A percentile compares a stretch with the other conserved stretches of the same genome.
phyloP scores from a whole-genome alignment of 768 basidiomycete species.

The Amanita phalloides region DNA sequence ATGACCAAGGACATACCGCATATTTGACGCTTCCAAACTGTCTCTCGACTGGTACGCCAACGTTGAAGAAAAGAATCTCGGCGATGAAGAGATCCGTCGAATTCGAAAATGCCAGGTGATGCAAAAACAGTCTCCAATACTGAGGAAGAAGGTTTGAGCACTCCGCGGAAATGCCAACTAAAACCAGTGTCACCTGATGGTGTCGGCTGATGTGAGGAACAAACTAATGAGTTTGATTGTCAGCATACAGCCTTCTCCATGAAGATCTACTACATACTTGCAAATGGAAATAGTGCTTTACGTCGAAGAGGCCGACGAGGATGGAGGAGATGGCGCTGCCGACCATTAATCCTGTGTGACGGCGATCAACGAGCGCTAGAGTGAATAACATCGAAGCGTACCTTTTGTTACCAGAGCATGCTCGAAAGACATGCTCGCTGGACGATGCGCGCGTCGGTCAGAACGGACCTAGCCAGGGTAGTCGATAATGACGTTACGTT shows the following conservation, averaged over 20 bases:
- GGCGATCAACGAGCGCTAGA: background rate
- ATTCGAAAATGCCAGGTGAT: constrained; percentile 71
- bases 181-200: constrained; percentile 52
- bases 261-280: constrained; percentile 35
- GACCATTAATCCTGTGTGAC: constrained; percentile 61
- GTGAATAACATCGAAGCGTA: constrained; percentile 15
- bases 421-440: constrained; percentile 58
- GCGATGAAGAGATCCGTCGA: constrained; percentile 80
- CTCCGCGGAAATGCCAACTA: constrained; percentile 19
- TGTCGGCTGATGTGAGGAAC: constrained; percentile 85
- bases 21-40: constrained; percentile 83
- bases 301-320: constrained; percentile 65
- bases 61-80: constrained; percentile 62
- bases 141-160: constrained; percentile 23
- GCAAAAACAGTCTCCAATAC: constrained; percentile 77
- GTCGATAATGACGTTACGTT: background rate
- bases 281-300: constrained; percentile 83
- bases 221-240: constrained; percentile 31
- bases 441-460: background rate
- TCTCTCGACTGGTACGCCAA: constrained; percentile 66
- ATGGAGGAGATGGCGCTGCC: constrained; percentile 63
- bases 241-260: constrained; percentile 9
- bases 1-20: constrained; percentile 42
- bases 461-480: background rate
- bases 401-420: constrained; percentile 82